These are phyloP conservation scores for Suillus subluteus DNA, from an alignment of 768 basidiomycete genomes.

Conservation along the genomic window DNA sequence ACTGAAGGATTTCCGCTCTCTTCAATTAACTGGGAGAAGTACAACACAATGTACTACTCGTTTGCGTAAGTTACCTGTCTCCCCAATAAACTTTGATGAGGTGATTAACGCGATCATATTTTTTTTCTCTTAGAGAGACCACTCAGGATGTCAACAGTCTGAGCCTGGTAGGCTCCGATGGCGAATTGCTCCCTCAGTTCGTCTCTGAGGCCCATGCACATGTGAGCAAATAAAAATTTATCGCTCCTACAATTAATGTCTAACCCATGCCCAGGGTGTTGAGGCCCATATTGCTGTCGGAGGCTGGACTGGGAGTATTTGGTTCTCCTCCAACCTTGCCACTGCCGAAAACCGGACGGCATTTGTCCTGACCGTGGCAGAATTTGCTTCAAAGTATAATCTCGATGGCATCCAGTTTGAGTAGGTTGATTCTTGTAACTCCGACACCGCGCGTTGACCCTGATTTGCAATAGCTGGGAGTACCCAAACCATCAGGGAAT, in stretches of 20 bases:
- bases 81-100: neutral
- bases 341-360: constrained; percentile 53
- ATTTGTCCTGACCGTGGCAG: constrained; percentile 54
- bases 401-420: constrained; percentile 66
- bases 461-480: constrained; percentile 31
- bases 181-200: constrained; percentile 55
- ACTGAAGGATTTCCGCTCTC: constrained; percentile 52
- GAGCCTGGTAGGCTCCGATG: constrained; percentile 47
- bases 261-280: constrained; percentile 42
- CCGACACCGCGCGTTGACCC: neutral
- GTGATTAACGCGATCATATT: neutral
- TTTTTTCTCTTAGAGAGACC: constrained; percentile 32
- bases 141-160: constrained; percentile 37
- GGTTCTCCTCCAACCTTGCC: constrained; percentile 55
- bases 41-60: constrained; percentile 68
- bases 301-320: constrained; percentile 64
- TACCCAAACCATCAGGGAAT: constrained; percentile 72
- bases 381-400: constrained; percentile 48
- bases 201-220: constrained; percentile 48
- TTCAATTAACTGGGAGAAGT: constrained; percentile 71
- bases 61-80: constrained; percentile 51
- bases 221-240: constrained; percentile 26
- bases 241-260: neutral
- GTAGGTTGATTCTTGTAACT: constrained; percentile 30
- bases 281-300: constrained; percentile 58